Percentiles rank a stretch among this genome's conserved stretches.
Conservation (phyloP, 768 basidiomycete species). For the Lepiota venenata region DNA sequence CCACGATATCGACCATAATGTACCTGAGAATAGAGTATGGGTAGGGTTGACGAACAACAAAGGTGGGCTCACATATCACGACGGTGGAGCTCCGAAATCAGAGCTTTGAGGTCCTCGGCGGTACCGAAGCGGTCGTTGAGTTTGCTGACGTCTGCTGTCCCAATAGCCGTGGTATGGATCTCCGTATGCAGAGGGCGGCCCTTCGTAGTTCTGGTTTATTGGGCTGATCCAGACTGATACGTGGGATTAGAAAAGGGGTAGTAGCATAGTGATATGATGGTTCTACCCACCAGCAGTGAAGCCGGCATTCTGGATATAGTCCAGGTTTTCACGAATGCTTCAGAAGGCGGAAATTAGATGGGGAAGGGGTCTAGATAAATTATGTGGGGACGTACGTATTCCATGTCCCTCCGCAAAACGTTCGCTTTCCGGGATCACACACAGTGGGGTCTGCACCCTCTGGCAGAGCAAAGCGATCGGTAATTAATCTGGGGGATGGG, state of each 20-base stretch:
- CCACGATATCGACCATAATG: conserved; percentile 83
- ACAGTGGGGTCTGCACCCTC: conserved; percentile 43
- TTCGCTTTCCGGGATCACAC: conserved; percentile 59
- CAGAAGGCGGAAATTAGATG: background rate
- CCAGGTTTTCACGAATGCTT: conserved; percentile 69
- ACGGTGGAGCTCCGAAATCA: conserved; percentile 62
- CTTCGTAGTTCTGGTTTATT: conserved; percentile 73
- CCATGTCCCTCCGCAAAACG: conserved; percentile 91
- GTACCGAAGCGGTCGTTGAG: conserved; percentile 75
- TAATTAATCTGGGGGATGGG: conserved; percentile 47
- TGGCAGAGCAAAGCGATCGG: conserved; percentile 74
- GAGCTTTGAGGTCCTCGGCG: conserved; percentile 64
- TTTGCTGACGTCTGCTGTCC: conserved; percentile 62
- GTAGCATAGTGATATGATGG: background rate
- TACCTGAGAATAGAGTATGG: conserved; percentile 36
- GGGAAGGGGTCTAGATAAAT: background rate
- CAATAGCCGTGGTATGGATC: conserved; percentile 89
- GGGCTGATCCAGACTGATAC: conserved; percentile 78
- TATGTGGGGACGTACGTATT: conserved; percentile 37
- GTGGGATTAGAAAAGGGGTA: background rate
- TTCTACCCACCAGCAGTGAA: conserved; percentile 63
- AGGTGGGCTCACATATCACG: conserved; percentile 57
- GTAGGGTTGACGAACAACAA: conserved; percentile 2
- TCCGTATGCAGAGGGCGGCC: conserved; percentile 68
- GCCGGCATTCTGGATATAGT: conserved; percentile 81